These are phyloP conservation scores for Inosperma sp. DNA, from an alignment of 768 basidiomycete genomes.

Conservation along the genomic window DNA sequence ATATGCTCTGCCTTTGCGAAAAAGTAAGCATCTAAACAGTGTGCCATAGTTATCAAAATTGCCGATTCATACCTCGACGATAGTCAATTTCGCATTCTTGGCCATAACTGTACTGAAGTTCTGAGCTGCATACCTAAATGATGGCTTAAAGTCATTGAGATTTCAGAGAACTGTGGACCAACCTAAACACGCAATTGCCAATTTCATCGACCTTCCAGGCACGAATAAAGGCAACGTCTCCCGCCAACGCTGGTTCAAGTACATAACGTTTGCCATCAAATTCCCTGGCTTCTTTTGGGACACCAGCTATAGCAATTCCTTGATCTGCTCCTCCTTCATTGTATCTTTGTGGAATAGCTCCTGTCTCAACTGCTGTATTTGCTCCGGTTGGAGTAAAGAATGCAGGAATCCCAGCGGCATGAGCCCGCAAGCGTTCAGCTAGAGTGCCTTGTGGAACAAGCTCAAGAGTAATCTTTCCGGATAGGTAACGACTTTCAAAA, in stretches of 20 bases:
- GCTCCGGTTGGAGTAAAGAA: conserved; percentile 92
- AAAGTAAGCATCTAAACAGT: no score
- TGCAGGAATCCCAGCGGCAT: conserved; percentile 89
- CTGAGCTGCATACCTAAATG: conserved; percentile 72
- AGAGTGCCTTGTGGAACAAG: conserved; percentile 92
- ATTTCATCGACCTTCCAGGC: conserved; percentile 93
- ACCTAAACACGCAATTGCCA: conserved; percentile 91
- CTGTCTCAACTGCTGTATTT: conserved; percentile 75
- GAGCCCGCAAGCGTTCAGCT: conserved; percentile 81
- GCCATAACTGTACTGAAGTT: conserved; percentile 89
- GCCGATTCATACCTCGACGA: conserved; percentile 73
- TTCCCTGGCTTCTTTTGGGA: conserved; percentile 70
- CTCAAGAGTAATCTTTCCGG: conserved; percentile 77
- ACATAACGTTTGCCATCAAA: conserved; percentile 79
- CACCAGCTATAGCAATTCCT: conserved; percentile 68
- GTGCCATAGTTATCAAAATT: no score
- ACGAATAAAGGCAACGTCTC: conserved; percentile 79
- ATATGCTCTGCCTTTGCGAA: conserved; percentile 77
- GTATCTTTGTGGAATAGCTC: conserved; percentile 74
- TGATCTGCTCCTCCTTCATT: conserved; percentile 67
- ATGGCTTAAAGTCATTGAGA: conserved; percentile 1
- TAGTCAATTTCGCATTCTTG: conserved; percentile 81
- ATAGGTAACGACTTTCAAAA: conserved; percentile 77
- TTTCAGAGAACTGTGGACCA: conserved; percentile 14
- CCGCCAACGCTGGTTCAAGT: conserved; percentile 73